A percentile compares a stretch with the other conserved stretches of the same genome.
Evolutionary conservation across 2,329 filamentous ascomycete genomes (phyloP).

Genomic region (Calonectria henricotiae): DNA sequence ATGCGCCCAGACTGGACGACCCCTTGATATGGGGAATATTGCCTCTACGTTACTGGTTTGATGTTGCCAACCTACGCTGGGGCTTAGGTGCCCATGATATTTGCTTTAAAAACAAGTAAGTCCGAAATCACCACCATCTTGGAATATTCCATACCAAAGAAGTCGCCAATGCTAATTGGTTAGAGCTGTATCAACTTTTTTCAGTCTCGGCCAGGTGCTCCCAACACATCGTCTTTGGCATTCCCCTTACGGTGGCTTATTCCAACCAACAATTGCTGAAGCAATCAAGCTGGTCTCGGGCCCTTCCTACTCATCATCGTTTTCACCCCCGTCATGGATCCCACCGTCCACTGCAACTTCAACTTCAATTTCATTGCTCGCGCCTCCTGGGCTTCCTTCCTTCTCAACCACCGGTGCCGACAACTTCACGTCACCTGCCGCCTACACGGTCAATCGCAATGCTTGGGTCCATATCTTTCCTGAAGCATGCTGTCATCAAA

Average conservation of each 20-base stretch:
- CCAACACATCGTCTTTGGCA: constrained; percentile 88
- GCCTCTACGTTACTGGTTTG: constrained; percentile 81
- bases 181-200: constrained; percentile 83
- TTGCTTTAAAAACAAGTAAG: constrained; percentile 89
- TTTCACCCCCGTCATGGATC: constrained; percentile 41
- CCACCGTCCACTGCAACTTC: constrained; percentile 41
- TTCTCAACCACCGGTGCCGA: constrained; percentile 80
- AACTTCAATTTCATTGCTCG: constrained; percentile 26
- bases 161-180: not conserved
- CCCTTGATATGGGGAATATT: constrained; percentile 94
- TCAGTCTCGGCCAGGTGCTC: constrained; percentile 89
- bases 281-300: constrained; percentile 87
- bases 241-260: constrained; percentile 86
- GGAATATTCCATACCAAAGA: not conserved
- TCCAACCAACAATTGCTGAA: constrained; percentile 90
- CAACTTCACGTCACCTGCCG: constrained; percentile 79
- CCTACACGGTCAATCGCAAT: constrained; percentile 78
- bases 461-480: constrained; percentile 97
- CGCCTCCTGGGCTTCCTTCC: constrained; percentile 55
- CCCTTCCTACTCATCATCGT: constrained; percentile 44
- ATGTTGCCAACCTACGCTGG: constrained; percentile 86
- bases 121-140: constrained; percentile 15
- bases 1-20: constrained; percentile 86
- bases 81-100: constrained; percentile 94
- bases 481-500: constrained; percentile 94